Percentiles rank a stretch among this genome's conserved stretches.
These are phyloP conservation scores for Cnidoscolus chayamansa DNA, from an alignment of 441 rosid genomes.

Conservation along the genomic window DNA sequence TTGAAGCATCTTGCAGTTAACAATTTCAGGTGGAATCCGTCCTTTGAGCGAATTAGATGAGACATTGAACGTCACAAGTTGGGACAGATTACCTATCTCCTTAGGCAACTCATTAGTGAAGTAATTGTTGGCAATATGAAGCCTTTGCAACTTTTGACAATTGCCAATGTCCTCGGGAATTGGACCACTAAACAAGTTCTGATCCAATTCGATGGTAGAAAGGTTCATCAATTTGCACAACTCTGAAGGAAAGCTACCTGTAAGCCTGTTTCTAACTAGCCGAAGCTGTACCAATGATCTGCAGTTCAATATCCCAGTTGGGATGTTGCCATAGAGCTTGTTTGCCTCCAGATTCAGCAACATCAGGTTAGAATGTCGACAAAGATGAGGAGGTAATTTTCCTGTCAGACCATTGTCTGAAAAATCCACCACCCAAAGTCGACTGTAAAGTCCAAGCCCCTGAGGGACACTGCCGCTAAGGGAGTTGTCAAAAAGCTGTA, in stretches of 20 bases:
- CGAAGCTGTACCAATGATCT: conserved; percentile 71
- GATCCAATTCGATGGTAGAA: conserved; percentile 81
- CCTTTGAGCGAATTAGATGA: conserved; percentile 78
- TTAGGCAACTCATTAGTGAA: conserved; percentile 59
- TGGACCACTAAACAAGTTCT: conserved; percentile 78
- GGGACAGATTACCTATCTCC: conserved; percentile 74
- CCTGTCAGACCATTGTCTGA: conserved; percentile 74
- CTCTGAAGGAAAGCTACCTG: conserved; percentile 81
- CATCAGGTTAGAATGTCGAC: conserved; percentile 59
- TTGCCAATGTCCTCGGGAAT: conserved; percentile 60
- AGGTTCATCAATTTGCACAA: conserved; percentile 77
- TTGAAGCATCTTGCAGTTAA: conserved; percentile 84
- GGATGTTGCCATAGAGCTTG: conserved; percentile 63
- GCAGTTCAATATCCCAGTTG: conserved; percentile 61
- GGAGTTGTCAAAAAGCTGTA: conserved; percentile 80
- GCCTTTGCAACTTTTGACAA: conserved; percentile 82
- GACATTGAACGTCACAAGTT: conserved; percentile 76
- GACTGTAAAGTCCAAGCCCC: conserved; percentile 68
- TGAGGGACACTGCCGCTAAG: conserved; percentile 72
- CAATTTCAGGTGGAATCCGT: conserved; percentile 57
- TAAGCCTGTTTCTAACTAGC: conserved; percentile 59
- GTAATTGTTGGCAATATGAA: conserved; percentile 76
- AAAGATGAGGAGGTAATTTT: conserved; percentile 73
- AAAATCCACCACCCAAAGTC: conserved; percentile 84
- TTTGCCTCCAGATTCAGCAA: conserved; percentile 74